phyloP scores from a whole-genome alignment of 768 basidiomycete species.

The Mycena belliarum region DNA sequence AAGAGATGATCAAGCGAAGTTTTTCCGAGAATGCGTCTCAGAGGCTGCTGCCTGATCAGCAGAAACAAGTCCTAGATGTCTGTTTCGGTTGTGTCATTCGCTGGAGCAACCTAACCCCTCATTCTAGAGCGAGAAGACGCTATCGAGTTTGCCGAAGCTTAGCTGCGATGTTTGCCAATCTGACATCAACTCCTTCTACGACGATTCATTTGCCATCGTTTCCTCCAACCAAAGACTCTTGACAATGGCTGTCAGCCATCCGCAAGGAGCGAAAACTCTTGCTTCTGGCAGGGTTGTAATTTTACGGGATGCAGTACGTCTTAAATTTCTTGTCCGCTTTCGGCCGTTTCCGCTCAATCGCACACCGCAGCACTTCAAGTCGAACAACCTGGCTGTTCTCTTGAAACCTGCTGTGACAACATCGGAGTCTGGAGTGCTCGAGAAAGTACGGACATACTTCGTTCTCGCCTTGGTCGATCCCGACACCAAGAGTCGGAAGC shows the following conservation, averaged over 20 bases:
- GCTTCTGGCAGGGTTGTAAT: constrained; percentile 79
- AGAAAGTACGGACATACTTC: constrained; percentile 59
- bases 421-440: constrained; percentile 42
- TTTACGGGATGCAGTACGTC: constrained; percentile 75
- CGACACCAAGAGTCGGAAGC: constrained; percentile 54
- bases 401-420: constrained; percentile 61
- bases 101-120: constrained; percentile 3
- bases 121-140: constrained; percentile 66
- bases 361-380: constrained; percentile 70
- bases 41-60: constrained; percentile 87
- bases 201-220: constrained; percentile 63
- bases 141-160: constrained; percentile 64
- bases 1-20: constrained; percentile 99
- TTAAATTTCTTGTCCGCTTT: not conserved
- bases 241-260: constrained; percentile 55
- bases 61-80: constrained; percentile 84
- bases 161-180: constrained; percentile 66
- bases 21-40: constrained; percentile 99
- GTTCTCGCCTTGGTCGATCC: constrained; percentile 72
- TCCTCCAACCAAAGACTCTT: constrained; percentile 64
- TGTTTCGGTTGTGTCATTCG: constrained; percentile 25
- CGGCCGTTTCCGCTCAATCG: not conserved
- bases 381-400: constrained; percentile 69
- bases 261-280: constrained; percentile 69
- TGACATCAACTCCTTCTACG: constrained; percentile 80